Percentiles rank a stretch among this genome's conserved stretches.
Evolutionary conservation across 2,329 filamentous ascomycete species (phyloP).

Genomic region (Curvularia lunata): DNA sequence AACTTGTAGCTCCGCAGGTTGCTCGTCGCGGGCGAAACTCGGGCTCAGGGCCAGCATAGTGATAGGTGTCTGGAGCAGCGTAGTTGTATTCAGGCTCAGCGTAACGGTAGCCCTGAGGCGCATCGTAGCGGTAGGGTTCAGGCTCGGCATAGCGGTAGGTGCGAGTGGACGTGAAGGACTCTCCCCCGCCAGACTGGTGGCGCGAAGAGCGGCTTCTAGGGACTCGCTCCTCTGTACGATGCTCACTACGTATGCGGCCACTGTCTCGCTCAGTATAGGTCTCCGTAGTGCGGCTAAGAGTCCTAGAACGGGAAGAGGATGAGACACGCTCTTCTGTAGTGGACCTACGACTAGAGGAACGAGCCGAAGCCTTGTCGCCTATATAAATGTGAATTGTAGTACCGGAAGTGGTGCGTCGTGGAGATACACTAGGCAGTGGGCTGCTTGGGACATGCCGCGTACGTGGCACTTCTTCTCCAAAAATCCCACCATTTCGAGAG

Average conservation of each 20-base stretch:
- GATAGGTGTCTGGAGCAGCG: not conserved
- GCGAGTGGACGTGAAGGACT: not conserved
- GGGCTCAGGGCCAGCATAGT: not conserved
- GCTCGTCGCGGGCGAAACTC: not conserved
- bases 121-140: too few relatives aligned
- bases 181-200: not conserved
- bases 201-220: not conserved
- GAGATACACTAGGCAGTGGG: not conserved
- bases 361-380: not conserved
- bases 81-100: too few relatives aligned
- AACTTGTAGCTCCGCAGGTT: not conserved
- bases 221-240: not conserved
- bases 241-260: not conserved
- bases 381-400: not conserved
- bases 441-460: not conserved
- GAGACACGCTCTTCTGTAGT: not conserved
- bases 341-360: not conserved
- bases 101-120: too few relatives aligned
- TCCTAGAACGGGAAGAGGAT: not conserved
- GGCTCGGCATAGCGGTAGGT: not conserved
- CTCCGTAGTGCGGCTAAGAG: not conserved
- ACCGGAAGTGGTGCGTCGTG: not conserved
- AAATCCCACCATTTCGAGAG: not conserved
- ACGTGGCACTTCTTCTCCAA: not conserved
- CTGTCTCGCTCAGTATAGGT: not conserved